phyloP scores from a whole-genome alignment of 192 early-diverging fungal genomes.

The Coemansia sp. region DNA sequence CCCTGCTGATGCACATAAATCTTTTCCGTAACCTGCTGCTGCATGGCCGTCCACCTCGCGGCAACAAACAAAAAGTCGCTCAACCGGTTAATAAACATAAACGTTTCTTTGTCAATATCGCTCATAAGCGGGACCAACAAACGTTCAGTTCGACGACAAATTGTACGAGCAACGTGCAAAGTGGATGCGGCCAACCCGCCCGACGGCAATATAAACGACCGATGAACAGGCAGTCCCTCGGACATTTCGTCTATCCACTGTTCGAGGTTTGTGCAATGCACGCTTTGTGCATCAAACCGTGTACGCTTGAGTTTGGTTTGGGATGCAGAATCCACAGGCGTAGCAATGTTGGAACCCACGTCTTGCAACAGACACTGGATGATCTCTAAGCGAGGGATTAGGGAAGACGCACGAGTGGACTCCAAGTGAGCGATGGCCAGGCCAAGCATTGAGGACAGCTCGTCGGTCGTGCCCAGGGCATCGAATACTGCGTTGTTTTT shows the following conservation, averaged over 20 bases:
- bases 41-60: constrained; percentile 75
- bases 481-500: constrained; percentile 91
- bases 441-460: constrained; percentile 65
- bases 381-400: constrained; percentile 51
- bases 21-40: constrained; percentile 67
- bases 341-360: constrained; percentile 89
- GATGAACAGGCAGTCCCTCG: constrained; percentile 68
- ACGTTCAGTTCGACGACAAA: constrained; percentile 87
- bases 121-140: constrained; percentile 70
- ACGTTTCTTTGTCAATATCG: constrained; percentile 25
- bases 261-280: constrained; percentile 66
- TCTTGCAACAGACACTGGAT: constrained; percentile 93
- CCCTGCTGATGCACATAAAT: constrained; percentile 64
- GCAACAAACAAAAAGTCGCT: constrained; percentile 93
- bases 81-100: constrained; percentile 55
- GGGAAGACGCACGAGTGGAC: constrained; percentile 1
- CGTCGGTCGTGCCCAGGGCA: constrained; percentile 87
- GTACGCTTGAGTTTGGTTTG: constrained; percentile 67
- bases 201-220: constrained; percentile 88
- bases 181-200: constrained; percentile 80
- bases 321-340: constrained; percentile 65
- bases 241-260: constrained; percentile 84
- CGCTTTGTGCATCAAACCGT: constrained; percentile 71
- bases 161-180: constrained; percentile 79
- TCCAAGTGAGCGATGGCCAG: constrained; percentile 52